These are phyloP conservation scores for Fusarium scirpi DNA, from an alignment of 2,329 filamentous ascomycete species.

Conservation along the genomic window DNA sequence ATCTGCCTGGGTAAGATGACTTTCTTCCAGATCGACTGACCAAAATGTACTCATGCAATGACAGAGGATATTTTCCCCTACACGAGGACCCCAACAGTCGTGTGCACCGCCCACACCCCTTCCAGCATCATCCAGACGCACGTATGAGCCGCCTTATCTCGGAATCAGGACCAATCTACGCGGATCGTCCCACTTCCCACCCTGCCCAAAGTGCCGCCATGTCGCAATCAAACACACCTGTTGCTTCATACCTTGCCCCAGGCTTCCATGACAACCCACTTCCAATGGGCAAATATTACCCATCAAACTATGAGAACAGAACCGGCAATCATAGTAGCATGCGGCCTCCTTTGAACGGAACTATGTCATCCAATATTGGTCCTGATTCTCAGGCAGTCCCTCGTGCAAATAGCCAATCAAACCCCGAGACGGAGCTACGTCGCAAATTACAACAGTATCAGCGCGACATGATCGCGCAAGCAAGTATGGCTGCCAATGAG, in stretches of 20 bases:
- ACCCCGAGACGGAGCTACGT: conserved; percentile 58
- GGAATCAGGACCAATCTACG: conserved; percentile 47
- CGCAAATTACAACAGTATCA: conserved; percentile 69
- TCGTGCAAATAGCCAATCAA: conserved; percentile 22
- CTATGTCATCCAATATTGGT: conserved; percentile 50
- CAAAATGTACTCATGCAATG: conserved; percentile 6
- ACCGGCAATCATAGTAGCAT: conserved; percentile 44
- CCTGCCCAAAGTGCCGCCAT: conserved; percentile 40
- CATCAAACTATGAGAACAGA: conserved; percentile 68
- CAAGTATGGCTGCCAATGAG: conserved; percentile 62
- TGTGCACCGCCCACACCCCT: conserved; percentile 64
- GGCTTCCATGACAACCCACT: conserved; percentile 61
- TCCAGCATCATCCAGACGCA: conserved; percentile 55
- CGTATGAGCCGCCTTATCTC: conserved; percentile 55
- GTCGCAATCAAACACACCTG: conserved; percentile 55
- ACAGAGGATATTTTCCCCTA: conserved; percentile 70
- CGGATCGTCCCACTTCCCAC: conserved; percentile 47
- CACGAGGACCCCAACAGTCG: conserved; percentile 66
- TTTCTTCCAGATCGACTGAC: neutral
- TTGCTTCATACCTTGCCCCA: conserved; percentile 64
- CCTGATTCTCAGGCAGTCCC: conserved; percentile 53
- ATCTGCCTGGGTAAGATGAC: conserved; percentile 65
- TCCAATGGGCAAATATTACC: conserved; percentile 73
- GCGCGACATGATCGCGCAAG: conserved; percentile 70
- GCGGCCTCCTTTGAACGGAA: conserved; percentile 43